Percentiles rank a stretch among this genome's conserved stretches.
Conservation (phyloP, 805 yeast species). For the Hanseniaspora nectarophila region DNA sequence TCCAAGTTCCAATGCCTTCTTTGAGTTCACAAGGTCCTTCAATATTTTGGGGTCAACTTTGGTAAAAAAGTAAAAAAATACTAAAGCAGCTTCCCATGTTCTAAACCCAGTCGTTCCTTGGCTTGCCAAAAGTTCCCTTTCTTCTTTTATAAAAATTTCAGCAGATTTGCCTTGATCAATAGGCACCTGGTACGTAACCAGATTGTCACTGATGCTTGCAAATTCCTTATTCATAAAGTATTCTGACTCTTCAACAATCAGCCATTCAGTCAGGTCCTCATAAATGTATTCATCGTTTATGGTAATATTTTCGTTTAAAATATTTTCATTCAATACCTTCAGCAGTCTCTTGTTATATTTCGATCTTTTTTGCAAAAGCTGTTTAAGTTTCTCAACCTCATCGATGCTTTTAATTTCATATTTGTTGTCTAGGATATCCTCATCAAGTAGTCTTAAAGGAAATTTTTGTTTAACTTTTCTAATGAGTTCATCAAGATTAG, state of each 20-base stretch:
- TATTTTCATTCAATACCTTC: not conserved
- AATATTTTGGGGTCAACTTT: not conserved
- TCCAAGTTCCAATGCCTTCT: conserved; percentile 57
- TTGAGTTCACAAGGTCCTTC: not conserved
- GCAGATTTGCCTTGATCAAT: not conserved
- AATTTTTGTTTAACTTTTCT: conserved; percentile 8
- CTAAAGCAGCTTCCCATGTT: conserved; percentile 89
- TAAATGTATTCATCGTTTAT: not conserved
- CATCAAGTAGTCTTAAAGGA: not conserved
- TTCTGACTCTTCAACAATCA: conserved; percentile 2
- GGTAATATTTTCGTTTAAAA: not conserved
- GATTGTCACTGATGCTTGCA: not conserved
- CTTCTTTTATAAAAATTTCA: conserved; percentile 1
- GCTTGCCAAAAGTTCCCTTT: conserved; percentile 11
- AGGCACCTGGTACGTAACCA: conserved; percentile 1
- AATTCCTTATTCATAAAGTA: not conserved
- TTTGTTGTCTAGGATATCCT: not conserved
- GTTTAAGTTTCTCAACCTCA: not conserved
- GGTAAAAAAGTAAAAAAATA: conserved; percentile 38
- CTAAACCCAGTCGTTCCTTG: conserved; percentile 62
- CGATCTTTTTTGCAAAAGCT: not conserved
- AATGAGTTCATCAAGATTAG: not conserved
- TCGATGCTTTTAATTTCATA: not conserved
- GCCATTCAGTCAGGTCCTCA: conserved; percentile 7
- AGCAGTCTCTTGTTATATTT: not conserved